Evolutionary conservation across 2,329 filamentous ascomycete genomes (phyloP).

Genomic region (Colletotrichum gigasporum): DNA sequence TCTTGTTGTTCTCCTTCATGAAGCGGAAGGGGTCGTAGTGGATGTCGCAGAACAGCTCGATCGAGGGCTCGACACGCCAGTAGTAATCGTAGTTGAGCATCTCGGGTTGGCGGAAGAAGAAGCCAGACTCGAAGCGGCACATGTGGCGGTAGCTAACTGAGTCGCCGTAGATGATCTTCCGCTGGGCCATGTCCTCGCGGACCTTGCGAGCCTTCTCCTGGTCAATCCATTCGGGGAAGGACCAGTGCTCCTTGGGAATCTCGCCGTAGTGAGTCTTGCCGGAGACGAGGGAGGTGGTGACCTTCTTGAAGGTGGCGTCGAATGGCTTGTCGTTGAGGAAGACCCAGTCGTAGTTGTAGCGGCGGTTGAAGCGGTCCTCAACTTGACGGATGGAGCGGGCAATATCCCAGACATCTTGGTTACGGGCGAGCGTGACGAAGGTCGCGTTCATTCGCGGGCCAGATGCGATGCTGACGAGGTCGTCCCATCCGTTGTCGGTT

Average conservation of each 20-base stretch:
- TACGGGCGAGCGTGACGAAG: conserved; percentile 94
- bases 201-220: conserved; percentile 91
- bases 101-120: conserved; percentile 95
- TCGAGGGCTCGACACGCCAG: conserved; percentile 97
- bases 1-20: conserved; percentile 97
- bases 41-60: conserved; percentile 96
- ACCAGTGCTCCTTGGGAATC: conserved; percentile 95
- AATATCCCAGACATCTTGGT: conserved; percentile 96
- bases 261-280: conserved; percentile 91
- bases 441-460: conserved; percentile 93
- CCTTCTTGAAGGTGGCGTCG: conserved; percentile 90
- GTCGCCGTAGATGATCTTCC: conserved; percentile 98
- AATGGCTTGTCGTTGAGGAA: conserved; percentile 98
- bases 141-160: conserved; percentile 98
- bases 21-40: conserved; percentile 95
- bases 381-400: conserved; percentile 94
- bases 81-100: conserved; percentile 99
- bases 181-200: conserved; percentile 90
- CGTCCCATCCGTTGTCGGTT: conserved; percentile 61
- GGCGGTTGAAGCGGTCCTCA: conserved; percentile 97
- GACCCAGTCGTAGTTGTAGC: conserved; percentile 99
- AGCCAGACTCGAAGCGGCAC: conserved; percentile 98
- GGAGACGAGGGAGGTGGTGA: conserved; percentile 89
- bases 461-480: conserved; percentile 61
- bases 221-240: conserved; percentile 94